Evolutionary conservation across 2,329 filamentous ascomycete genomes (phyloP), one percentile per base, ranked within the genome.

Genomic region (Colletotrichum melonis): DNA sequence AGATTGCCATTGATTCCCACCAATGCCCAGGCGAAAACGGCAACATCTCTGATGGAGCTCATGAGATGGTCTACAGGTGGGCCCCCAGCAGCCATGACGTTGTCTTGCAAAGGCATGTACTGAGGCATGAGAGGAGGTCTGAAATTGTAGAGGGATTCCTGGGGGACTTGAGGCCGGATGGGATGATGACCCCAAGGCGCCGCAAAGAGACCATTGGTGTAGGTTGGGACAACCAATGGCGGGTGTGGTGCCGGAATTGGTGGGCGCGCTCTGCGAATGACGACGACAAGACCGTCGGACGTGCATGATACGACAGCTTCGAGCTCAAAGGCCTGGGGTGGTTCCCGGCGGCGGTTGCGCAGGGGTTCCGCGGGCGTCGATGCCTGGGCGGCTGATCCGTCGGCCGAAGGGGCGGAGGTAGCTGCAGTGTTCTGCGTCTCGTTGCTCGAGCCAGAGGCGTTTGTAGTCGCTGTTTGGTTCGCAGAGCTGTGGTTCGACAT

Each of bases 261-360:
- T 4, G 94, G 92, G 30, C 93, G 89, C 28, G 94, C 94, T 75
- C 89, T 90, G 69, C 95, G 90, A 16, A 97, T 85, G 63, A 96
- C 92, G 8, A 97, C 94, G 2, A 97, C 94, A 0, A 97, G 86
- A 1, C 95, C 95, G 80, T 97, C 95, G 0, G 95, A 97, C 2
- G 94, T 95, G 82, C 95, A 97, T 0, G 95, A 97, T 5, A 97
- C 92, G n/a, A 97, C 94, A 2, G 94, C 95, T 83, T 97, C 95
- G 4, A 97, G 85, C 82, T 97, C 94, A 64, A 95, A 86, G 1
- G 87, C 86, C 2, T 82, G 82, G 7, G 84, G 79, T 0, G 77
- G 77, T 32, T 80, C 79, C 16, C 79, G 77, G 46, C 75, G 77
- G 16, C 78, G 63, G 35, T 57, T 65, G 46, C 73, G 77, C 76